phyloP scores from a whole-genome alignment of 2,329 filamentous ascomycete species.

The Neonectria hederae region DNA sequence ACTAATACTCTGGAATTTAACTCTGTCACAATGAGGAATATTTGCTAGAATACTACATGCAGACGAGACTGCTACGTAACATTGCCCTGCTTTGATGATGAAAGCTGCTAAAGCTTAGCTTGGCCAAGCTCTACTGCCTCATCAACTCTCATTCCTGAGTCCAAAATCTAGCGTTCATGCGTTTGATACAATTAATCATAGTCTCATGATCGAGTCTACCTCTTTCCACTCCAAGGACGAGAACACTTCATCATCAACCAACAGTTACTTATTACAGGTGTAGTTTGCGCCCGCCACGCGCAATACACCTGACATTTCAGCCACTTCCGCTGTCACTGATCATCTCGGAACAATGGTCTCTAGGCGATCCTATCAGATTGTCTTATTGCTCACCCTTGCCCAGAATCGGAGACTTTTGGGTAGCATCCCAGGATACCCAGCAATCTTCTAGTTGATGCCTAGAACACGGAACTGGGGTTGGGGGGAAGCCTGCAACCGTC shows the following conservation, averaged over 20 bases:
- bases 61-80: neutral
- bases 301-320: neutral
- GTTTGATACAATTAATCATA: neutral
- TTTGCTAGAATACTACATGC: neutral
- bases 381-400: neutral
- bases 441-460: neutral
- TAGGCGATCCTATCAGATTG: constrained; percentile 20
- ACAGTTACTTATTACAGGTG: neutral
- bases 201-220: neutral
- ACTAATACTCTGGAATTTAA: neutral
- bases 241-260: neutral
- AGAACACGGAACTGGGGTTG: neutral
- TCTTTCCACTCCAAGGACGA: neutral
- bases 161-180: neutral
- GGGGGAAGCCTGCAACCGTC: neutral
- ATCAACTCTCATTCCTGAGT: no score
- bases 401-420: neutral
- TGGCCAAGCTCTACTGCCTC: no score
- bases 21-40: neutral
- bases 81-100: neutral
- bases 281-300: neutral
- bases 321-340: neutral
- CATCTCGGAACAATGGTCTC: neutral
- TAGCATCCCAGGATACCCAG: neutral
- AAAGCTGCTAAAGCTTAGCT: neutral